Evolutionary conservation across 768 basidiomycete species (phyloP).

Genomic region (Suillus brevipes): DNA sequence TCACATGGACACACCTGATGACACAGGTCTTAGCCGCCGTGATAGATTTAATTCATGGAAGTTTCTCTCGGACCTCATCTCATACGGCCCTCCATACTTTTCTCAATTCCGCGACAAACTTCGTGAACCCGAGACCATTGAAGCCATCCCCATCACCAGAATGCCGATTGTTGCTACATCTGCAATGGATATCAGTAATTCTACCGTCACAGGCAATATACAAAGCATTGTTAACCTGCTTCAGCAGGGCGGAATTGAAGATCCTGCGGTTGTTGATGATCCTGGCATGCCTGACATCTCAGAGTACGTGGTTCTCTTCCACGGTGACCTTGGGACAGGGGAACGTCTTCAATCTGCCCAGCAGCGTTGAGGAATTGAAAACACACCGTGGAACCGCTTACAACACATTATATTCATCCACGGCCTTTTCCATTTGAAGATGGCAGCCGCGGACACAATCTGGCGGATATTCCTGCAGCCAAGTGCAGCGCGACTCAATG

Average conservation of each 20-base stretch:
- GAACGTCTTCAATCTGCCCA: slow-evolving; percentile 18
- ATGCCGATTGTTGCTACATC: slow-evolving; percentile 23
- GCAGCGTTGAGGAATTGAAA: slow-evolving; percentile 25
- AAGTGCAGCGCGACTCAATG: not conserved
- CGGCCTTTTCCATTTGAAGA: not conserved
- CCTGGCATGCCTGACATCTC: slow-evolving; percentile 10
- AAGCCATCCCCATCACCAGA: slow-evolving; percentile 28
- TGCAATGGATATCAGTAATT: slow-evolving; percentile 27
- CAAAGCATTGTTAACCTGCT: slow-evolving; percentile 18
- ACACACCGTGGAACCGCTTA: slow-evolving; percentile 28
- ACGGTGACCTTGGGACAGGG: slow-evolving; percentile 26
- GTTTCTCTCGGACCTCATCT: slow-evolving; percentile 11
- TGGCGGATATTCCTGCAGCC: slow-evolving; percentile 1
- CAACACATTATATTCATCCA: not conserved
- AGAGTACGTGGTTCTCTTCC: slow-evolving; percentile 17
- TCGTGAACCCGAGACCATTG: slow-evolving; percentile 24
- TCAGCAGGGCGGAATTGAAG: slow-evolving; percentile 2
- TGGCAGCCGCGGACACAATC: not conserved
- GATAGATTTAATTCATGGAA: slow-evolving; percentile 23
- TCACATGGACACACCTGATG: slow-evolving; percentile 18
- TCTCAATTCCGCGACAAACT: slow-evolving; percentile 16
- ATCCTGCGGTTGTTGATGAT: not conserved
- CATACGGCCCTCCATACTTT: slow-evolving; percentile 24
- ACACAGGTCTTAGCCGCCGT: slow-evolving; percentile 21
- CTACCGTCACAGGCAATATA: slow-evolving; percentile 21